phyloP scores from a whole-genome alignment of 75 land plant species.

The Pinus taeda region DNA sequence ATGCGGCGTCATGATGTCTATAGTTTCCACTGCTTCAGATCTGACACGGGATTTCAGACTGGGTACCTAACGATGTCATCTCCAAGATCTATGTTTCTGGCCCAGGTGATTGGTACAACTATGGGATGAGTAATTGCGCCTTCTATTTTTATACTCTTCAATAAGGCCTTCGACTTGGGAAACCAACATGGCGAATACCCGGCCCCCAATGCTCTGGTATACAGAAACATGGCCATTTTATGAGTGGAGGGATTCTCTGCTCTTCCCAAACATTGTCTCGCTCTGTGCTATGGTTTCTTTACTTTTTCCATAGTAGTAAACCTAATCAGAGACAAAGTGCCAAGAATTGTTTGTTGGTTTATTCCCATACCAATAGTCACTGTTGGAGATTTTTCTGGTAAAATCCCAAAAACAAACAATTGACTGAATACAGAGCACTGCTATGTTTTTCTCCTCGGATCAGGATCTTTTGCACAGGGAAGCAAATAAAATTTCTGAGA shows the following conservation, averaged over 20 bases:
- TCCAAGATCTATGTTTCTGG: slow-evolving; percentile 67
- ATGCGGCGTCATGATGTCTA: slow-evolving; percentile 59
- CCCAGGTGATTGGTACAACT: slow-evolving; percentile 64
- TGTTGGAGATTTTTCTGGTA: too few relatives aligned
- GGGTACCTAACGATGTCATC: slow-evolving; percentile 48
- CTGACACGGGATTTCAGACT: slow-evolving; percentile 60
- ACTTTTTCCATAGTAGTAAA: slow-evolving; percentile 48
- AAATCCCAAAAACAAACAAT: too few relatives aligned
- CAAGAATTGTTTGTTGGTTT: slow-evolving; percentile 20
- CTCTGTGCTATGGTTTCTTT: slow-evolving; percentile 59
- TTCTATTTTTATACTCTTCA: slow-evolving; percentile 61
- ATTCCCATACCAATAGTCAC: slow-evolving; percentile 71
- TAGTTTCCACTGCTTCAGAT: slow-evolving; percentile 55
- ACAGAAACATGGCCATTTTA: slow-evolving; percentile 59
- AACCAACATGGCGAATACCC: slow-evolving; percentile 30
- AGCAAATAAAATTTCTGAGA: too few relatives aligned
- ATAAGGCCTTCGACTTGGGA: slow-evolving; percentile 66
- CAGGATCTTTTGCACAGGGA: too few relatives aligned
- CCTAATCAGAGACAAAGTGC: slow-evolving; percentile 26
- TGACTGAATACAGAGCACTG: too few relatives aligned
- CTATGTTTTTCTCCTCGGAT: too few relatives aligned
- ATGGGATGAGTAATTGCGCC: slow-evolving; percentile 77
- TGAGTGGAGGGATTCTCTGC: slow-evolving; percentile 62
- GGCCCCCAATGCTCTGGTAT: slow-evolving; percentile 63
- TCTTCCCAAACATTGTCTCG: slow-evolving; percentile 62